Base-by-base conservation (phyloP, 805 yeast genomes). In the Sugiyamaella valdiviana region DNA sequence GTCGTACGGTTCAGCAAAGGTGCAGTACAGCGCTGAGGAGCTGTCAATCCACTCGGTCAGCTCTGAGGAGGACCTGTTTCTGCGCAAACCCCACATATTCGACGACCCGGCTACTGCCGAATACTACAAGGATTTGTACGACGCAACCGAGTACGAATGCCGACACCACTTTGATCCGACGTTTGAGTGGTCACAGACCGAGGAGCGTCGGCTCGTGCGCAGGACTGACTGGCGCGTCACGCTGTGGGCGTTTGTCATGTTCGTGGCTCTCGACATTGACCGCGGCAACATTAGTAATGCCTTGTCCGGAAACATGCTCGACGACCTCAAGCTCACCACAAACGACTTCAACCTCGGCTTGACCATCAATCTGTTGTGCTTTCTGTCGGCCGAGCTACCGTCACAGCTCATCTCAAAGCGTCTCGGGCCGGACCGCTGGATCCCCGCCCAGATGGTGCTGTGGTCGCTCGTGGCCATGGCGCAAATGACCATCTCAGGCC, bases 371-470 rank as follows among this genome's bases (percentile, higher is more conserved):
- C 66, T 71, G 51, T 67, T 78, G 5, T 68, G 75, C 41, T 82
- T 82, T 57, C 61, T 81, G 45, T 56, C 66, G 19, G 76, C 83
- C 15, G 87, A 82, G 60, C 61, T 82, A 10, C 87, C 87, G 0
- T 79, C 85, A 2, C 85, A 82, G 58, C 67, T 82, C 53, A 68
- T 82, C 26, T 76, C 83, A n/a, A 81, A 82, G 61, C 71, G 70
- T 46, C 45, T 82, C 32, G 88, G 87, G 12, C 77, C 83, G 2
- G 85, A 80, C 57, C 56, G 69, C 21, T 79, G 82, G 76, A 75
- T 81, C 51, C 85, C 85, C 2, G 63, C 70, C 36, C 84, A 81
- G 57, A 71, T 80, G 63, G 52, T 64, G 12, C 46, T 70, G 4
- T 80, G 85, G 85, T 72, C 79, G 43, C 51, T 74, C 6, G 79